phyloP scores from a whole-genome alignment of 2,329 filamentous ascomycete genomes.

The Colletotrichum neosansevieriae region DNA sequence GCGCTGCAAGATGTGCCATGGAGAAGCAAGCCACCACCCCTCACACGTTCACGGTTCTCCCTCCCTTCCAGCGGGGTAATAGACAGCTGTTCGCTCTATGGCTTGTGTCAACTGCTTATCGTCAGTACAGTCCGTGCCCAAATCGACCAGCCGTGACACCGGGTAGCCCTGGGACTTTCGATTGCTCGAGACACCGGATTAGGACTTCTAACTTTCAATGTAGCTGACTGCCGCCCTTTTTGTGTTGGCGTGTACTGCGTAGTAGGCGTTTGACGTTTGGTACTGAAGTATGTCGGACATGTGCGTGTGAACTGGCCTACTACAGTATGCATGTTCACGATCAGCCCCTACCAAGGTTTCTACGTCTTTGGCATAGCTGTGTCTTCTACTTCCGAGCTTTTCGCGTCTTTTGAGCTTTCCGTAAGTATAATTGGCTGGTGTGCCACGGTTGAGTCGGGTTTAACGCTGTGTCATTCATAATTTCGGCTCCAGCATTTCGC shows the following conservation, averaged over 20 bases:
- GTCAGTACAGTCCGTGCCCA: not conserved
- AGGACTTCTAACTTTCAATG: too few species aligned
- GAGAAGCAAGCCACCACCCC: conserved; percentile 6
- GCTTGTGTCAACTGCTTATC: conserved; percentile 5
- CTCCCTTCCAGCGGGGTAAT: conserved; percentile 28
- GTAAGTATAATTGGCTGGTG: not conserved
- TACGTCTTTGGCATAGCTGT: not conserved
- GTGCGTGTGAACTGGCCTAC: conserved; percentile 1
- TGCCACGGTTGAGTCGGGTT: conserved; percentile 19
- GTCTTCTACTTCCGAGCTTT: too few species aligned
- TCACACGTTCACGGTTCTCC: not conserved
- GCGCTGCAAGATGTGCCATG: not conserved
- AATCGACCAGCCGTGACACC: not conserved
- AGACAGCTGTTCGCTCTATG: conserved; percentile 8
- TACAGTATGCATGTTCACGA: not conserved
- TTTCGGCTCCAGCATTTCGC: not conserved
- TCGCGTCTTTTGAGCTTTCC: not conserved
- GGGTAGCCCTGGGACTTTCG: too few species aligned
- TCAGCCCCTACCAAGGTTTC: not conserved
- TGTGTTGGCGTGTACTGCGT: too few species aligned
- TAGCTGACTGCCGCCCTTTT: not conserved
- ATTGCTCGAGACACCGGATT: not conserved
- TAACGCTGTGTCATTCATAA: conserved; percentile 2
- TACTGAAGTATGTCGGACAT: not conserved
- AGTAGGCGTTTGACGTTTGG: not conserved